Base-by-base conservation (phyloP, 371 early-diverging fungal species). In the Blakeslea trispora region DNA sequence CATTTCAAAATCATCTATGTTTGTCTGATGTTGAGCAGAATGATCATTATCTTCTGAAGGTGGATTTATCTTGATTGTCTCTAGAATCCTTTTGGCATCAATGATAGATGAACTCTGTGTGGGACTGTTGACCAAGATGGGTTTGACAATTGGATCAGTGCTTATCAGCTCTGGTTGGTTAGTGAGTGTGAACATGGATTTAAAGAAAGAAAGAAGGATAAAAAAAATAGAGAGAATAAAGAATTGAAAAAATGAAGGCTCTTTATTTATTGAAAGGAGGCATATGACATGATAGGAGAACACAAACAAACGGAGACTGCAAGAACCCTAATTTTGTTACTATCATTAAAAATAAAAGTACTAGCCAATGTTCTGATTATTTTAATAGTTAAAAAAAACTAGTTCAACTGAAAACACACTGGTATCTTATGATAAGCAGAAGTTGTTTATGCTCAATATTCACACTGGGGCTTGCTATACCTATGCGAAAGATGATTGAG, bases 1-100 rank as follows among this genome's bases (percentile, higher is more conserved):
- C n/a, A 68, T 59, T 47, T 68, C 69, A 55, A 68, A 68, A 57
- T 64, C 61, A 31, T 64, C 61, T 50, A 68, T 68, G 45, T 60
- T 68, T 40, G 55, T 54, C 54, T 54, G 47, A 22, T 35, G 55
- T 19, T 55, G 55, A 6, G 32, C n/a, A n/a, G n/a, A 32, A 9
- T 37, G 37, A 3, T 37, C 37, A 13, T 9, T 37, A 10, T 14
- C 14, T 14, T 37, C 37, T 37, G 14, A 37, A 13, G 9, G 37
- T 6, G 2, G 11, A 9, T 2, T 37, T 13, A 10, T 37, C 37
- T 37, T 37, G 11, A 14, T 37, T 2, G 9, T 6, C 9, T 37
- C 37, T 37, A 14, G 11, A 9, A 37, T 9, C 14, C 14, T 37
- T 14, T 37, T 37, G 37, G 37, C 7, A 9, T 37, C 37, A 37